Evolutionary conservation across 768 basidiomycete species (phyloP).

Genomic region (Trametes cinnabarina): DNA sequence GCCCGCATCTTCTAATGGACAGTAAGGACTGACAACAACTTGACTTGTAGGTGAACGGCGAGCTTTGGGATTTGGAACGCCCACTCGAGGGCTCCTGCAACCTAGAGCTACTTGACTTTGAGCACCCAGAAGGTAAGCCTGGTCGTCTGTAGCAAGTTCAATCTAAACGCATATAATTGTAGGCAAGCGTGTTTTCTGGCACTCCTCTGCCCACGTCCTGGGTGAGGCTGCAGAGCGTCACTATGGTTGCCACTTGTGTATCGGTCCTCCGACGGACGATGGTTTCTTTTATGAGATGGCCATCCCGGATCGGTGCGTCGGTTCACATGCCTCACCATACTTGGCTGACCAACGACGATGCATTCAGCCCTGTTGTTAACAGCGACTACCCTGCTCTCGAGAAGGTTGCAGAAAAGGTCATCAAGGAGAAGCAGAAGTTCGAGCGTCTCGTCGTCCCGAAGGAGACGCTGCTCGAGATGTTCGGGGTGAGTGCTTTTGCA

Average conservation of each 20-base stretch:
- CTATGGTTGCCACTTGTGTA: constrained; percentile 95
- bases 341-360: background rate
- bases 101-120: constrained; percentile 88
- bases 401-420: constrained; percentile 78
- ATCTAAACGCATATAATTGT: background rate
- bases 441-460: constrained; percentile 92
- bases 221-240: constrained; percentile 96
- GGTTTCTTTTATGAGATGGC: constrained; percentile 99
- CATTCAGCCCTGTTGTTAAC: constrained; percentile 65
- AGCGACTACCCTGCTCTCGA: constrained; percentile 88
- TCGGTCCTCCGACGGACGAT: constrained; percentile 95
- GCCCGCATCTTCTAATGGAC: too few species aligned
- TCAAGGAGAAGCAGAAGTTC: constrained; percentile 98
- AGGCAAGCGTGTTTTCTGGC: constrained; percentile 98
- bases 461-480: constrained; percentile 96
- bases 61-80: constrained; percentile 92
- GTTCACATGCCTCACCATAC: background rate
- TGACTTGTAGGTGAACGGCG: constrained; percentile 74
- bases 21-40: too few species aligned
- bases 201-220: constrained; percentile 96
- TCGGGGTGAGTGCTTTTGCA: constrained; percentile 53
- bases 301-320: constrained; percentile 67
- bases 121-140: constrained; percentile 76
- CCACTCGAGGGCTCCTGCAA: constrained; percentile 85
- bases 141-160: background rate